Percentiles rank a stretch among this genome's conserved stretches.
These are phyloP conservation scores for Hyparrhenia diplandra DNA, from an alignment of 176 grass and related monocot genomes.

Conservation along the genomic window DNA sequence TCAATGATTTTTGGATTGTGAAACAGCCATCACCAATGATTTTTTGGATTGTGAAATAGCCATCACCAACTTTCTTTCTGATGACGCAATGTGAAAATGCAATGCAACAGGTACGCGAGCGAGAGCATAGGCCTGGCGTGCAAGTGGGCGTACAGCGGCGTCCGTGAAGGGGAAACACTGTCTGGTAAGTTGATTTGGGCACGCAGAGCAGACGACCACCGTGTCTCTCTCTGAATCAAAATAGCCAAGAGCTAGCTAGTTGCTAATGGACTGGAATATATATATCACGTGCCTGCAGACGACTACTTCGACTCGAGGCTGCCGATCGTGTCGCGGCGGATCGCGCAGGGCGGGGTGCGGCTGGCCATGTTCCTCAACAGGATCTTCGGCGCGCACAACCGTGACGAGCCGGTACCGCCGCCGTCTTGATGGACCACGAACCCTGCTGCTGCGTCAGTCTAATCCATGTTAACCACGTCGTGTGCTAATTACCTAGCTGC, in stretches of 20 bases:
- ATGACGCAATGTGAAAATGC: background rate
- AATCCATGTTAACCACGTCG: background rate
- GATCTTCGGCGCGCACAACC: conserved; percentile 53
- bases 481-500: background rate
- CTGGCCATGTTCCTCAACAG: conserved; percentile 81
- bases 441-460: background rate
- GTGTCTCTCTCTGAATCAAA: no score
- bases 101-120: conserved; percentile 55
- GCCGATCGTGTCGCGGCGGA: conserved; percentile 59
- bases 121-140: conserved; percentile 86
- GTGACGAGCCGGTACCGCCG: background rate
- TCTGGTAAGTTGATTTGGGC: conserved; percentile 49
- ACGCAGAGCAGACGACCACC: no score
- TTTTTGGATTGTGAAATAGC: background rate
- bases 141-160: conserved; percentile 63
- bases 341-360: conserved; percentile 77
- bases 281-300: no score
- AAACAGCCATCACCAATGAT: background rate
- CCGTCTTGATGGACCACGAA: background rate
- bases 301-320: conserved; percentile 72
- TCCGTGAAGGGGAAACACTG: conserved; percentile 46
- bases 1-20: background rate
- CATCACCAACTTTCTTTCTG: background rate
- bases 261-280: no score
- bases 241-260: no score